Evolutionary conservation across 164 flowering plant species (phyloP).

Genomic region (grape (Vitis vinifera)): ASM3070453v1 NC_081822.1:8675001-8675500

Average conservation of each 20-base stretch:
- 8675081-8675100: too few species aligned
- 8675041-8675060: background rate
- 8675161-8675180: too few species aligned
- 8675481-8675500: constrained; percentile 9
- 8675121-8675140: too few species aligned
- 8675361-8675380: constrained; percentile 30
- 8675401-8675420: constrained; percentile 20
- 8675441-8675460: constrained; percentile 5
- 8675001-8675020: background rate
- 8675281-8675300: constrained; percentile 47
- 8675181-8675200: background rate
- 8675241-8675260: constrained; percentile 24
- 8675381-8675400: constrained; percentile 18
- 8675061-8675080: too few species aligned
- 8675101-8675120: too few species aligned
- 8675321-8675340: constrained; percentile 62
- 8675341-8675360: constrained; percentile 30
- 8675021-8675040: constrained; percentile 18
- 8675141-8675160: too few species aligned
- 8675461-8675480: constrained; percentile 14
- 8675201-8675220: constrained; percentile 8
- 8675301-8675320: constrained; percentile 48
- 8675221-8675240: constrained; percentile 20
- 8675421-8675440: constrained; percentile 7
- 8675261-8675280: constrained; percentile 36